These are phyloP conservation scores for Chrysoporthe puriensis DNA, from an alignment of 2,329 filamentous ascomycete species.

Conservation along the genomic window DNA sequence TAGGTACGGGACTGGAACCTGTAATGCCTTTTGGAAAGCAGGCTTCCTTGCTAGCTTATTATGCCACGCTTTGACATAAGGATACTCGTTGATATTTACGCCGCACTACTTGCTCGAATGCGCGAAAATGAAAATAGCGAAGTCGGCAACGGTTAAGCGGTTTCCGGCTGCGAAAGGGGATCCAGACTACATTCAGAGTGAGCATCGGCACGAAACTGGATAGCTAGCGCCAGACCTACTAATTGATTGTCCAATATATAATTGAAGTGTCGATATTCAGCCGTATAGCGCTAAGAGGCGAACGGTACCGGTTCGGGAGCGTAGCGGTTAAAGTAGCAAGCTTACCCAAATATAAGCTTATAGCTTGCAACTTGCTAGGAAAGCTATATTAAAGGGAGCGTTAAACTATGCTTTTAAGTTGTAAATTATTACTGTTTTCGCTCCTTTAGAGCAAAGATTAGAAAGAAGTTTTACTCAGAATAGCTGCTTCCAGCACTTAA, in stretches of 20 bases:
- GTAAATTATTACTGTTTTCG: no score
- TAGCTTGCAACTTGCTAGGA: constrained; percentile 38
- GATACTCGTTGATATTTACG: constrained; percentile 31
- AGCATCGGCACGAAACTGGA: not conserved
- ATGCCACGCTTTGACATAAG: constrained; percentile 32
- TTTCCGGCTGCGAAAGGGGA: constrained; percentile 30
- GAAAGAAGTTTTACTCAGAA: constrained; percentile 29
- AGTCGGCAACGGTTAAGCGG: constrained; percentile 33
- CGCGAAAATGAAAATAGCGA: constrained; percentile 32
- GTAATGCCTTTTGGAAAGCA: constrained; percentile 31
- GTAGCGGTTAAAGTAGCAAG: constrained; percentile 33
- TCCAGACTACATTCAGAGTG: constrained; percentile 22
- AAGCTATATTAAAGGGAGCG: constrained; percentile 25
- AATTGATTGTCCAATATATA: constrained; percentile 32
- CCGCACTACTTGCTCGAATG: constrained; percentile 34
- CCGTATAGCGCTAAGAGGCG: constrained; percentile 29
- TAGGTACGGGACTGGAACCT: constrained; percentile 30
- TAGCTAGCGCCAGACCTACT: constrained; percentile 24
- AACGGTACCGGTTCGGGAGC: constrained; percentile 30
- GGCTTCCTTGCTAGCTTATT: constrained; percentile 31
- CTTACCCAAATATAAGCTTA: constrained; percentile 34
- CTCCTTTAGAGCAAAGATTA: no score
- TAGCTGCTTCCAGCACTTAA: constrained; percentile 33
- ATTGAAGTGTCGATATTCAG: constrained; percentile 31
- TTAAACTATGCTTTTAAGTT: not conserved